Percentiles rank a stretch among this genome's conserved stretches.
Conservation (phyloP, 345 rosid species). For the Noccaea bulbosa region DNA sequence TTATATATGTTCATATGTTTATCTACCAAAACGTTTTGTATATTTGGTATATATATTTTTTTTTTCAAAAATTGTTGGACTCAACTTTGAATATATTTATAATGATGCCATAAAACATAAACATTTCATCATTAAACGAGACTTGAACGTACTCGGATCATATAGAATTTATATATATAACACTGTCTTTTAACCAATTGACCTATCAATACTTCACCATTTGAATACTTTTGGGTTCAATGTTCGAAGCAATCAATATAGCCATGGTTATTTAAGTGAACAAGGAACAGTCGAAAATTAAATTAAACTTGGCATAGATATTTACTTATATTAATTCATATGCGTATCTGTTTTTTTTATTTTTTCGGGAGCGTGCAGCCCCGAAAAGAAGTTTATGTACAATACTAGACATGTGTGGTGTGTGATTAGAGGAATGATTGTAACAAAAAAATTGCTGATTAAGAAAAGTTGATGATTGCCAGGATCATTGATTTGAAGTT, state of each 20-base stretch:
- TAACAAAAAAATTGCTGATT: background rate
- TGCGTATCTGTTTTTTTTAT: background rate
- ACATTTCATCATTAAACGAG: background rate
- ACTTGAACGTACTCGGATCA: background rate
- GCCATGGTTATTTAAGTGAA: no score
- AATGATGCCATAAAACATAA: background rate
- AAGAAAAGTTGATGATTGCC: conserved; percentile 27
- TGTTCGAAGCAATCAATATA: no score
- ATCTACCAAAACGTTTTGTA: background rate
- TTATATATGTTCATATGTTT: background rate
- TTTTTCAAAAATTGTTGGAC: background rate
- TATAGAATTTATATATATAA: background rate
- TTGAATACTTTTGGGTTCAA: no score
- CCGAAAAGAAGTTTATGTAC: background rate
- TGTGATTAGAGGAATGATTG: conserved; percentile 33
- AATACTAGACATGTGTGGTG: background rate
- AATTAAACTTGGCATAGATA: background rate
- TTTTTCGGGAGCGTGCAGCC: conserved; percentile 23
- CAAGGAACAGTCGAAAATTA: no score
- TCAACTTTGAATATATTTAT: background rate
- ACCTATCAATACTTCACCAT: no score
- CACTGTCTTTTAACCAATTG: no score
- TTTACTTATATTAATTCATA: background rate
- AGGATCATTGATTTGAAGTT: conserved; percentile 26
- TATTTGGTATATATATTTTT: background rate